Evolutionary conservation across 768 basidiomycete genomes (phyloP).

Genomic region (Lactarius hatsudake): DNA sequence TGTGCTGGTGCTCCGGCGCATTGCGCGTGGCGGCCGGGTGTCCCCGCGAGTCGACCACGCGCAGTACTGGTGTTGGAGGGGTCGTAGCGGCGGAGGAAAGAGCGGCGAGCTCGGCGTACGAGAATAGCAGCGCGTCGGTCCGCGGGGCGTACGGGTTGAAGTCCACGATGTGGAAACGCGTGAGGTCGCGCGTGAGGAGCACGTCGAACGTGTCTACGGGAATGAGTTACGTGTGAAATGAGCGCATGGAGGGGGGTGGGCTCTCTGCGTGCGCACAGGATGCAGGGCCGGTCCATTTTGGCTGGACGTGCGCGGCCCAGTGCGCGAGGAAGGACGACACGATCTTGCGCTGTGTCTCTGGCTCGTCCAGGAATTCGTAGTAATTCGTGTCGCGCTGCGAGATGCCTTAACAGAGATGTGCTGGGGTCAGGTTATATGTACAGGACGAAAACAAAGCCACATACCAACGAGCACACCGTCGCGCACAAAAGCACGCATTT

Average conservation of each 20-base stretch:
- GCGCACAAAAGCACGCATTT: constrained; percentile 89
- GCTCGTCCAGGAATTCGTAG: constrained; percentile 82
- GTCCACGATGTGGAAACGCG: constrained; percentile 79
- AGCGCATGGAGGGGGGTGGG: background rate
- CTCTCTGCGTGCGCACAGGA: constrained; percentile 58
- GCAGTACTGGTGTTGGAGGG: constrained; percentile 40
- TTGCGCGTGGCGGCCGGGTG: constrained; percentile 69
- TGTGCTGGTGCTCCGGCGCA: constrained; percentile 76
- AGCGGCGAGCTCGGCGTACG: constrained; percentile 69
- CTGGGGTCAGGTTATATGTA: too few relatives aligned
- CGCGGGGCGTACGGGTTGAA: constrained; percentile 85
- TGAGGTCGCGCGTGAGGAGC: constrained; percentile 77
- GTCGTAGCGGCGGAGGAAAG: constrained; percentile 26
- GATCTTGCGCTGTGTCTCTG: constrained; percentile 51
- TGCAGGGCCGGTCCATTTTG: constrained; percentile 51
- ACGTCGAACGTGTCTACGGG: constrained; percentile 78
- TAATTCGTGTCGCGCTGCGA: constrained; percentile 87
- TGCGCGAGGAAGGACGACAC: constrained; percentile 49
- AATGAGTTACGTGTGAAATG: too few relatives aligned
- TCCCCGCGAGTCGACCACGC: constrained; percentile 67
- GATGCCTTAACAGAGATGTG: constrained; percentile 49
- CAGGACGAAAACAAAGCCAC: constrained; percentile 28
- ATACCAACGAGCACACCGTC: constrained; percentile 68
- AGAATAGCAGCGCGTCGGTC: constrained; percentile 88
- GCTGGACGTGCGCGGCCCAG: constrained; percentile 66